These are phyloP conservation scores for Fusarium euwallaceae DNA, from an alignment of 2,329 filamentous ascomycete species.

Conservation along the genomic window DNA sequence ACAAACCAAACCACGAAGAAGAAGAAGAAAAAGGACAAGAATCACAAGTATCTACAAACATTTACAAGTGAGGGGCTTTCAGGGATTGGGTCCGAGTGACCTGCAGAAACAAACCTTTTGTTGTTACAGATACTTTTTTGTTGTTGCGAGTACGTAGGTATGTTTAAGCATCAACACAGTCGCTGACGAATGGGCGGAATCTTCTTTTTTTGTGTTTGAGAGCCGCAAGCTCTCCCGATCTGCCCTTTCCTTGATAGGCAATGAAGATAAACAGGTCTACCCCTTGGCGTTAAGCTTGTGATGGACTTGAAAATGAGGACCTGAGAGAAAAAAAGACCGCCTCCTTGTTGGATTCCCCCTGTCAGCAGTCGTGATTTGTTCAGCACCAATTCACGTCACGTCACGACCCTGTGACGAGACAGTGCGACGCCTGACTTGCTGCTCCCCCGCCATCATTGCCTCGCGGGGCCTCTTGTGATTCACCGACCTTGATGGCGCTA, in stretches of 20 bases:
- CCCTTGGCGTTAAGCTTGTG: conserved; percentile 8
- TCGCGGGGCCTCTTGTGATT: conserved; percentile 47
- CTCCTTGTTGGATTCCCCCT: neutral
- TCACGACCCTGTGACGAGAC: conserved; percentile 39
- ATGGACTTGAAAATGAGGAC: neutral
- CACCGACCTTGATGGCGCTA: conserved; percentile 34
- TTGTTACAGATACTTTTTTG: neutral
- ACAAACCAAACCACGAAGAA: neutral
- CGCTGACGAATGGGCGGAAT: neutral
- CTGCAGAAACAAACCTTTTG: conserved; percentile 1
- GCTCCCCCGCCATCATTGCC: conserved; percentile 45
- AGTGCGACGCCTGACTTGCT: conserved; percentile 45
- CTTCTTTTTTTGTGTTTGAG: conserved; percentile 1
- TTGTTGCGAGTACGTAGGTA: neutral
- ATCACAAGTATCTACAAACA: neutral
- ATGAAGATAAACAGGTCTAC: conserved; percentile 2
- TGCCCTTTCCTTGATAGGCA: conserved; percentile 18
- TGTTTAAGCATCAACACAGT: neutral
- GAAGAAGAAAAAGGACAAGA: neutral
- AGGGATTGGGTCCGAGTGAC: neutral
- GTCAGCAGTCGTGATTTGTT: conserved; percentile 15
- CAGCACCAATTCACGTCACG: conserved; percentile 20
- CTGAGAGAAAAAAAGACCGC: neutral
- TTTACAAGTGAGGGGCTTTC: neutral
- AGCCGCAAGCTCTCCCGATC: conserved; percentile 1